phyloP scores from a whole-genome alignment of 163 green algal species.

The Chlorella variabilis region DNA sequence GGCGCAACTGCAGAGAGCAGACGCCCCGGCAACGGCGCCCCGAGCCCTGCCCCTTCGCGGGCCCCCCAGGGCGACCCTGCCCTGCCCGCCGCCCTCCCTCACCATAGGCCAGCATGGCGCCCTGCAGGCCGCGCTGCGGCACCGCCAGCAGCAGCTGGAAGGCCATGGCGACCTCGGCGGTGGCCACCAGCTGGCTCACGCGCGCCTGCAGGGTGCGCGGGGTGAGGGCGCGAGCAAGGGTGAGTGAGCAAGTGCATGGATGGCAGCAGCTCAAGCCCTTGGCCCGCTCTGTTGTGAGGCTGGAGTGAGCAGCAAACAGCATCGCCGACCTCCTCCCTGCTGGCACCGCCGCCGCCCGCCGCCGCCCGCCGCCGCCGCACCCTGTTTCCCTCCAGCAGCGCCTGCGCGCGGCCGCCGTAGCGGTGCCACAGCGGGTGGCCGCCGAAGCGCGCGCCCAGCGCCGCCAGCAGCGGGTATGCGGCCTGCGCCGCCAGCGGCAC shows the following conservation, averaged over 20 bases:
- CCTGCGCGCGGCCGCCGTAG: background rate
- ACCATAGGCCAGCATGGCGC: slow-evolving; percentile 29
- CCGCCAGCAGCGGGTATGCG: background rate
- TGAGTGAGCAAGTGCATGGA: too few relatives aligned
- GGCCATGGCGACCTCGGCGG: background rate
- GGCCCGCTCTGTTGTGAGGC: too few relatives aligned
- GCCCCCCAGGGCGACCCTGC: too few relatives aligned
- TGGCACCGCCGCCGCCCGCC: too few relatives aligned
- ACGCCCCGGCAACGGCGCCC: too few relatives aligned
- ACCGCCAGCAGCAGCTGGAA: slow-evolving; percentile 1
- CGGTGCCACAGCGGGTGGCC: slow-evolving; percentile 15
- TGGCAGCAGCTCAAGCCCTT: too few relatives aligned
- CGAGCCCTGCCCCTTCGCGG: too few relatives aligned
- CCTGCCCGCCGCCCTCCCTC: too few relatives aligned
- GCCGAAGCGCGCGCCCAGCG: slow-evolving; percentile 7
- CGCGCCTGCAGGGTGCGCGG: background rate
- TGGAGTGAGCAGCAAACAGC: too few relatives aligned
- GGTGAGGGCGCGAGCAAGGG: too few relatives aligned
- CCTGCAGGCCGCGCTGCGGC: background rate
- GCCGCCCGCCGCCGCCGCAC: background rate
- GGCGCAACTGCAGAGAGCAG: too few relatives aligned
- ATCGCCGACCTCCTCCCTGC: too few relatives aligned
- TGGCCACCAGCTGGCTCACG: background rate
- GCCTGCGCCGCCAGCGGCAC: slow-evolving; percentile 8
- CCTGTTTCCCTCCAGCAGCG: slow-evolving; percentile 7